phyloP scores from a whole-genome alignment of 169 alveolate species.

The Plasmodium fragile region DNA sequence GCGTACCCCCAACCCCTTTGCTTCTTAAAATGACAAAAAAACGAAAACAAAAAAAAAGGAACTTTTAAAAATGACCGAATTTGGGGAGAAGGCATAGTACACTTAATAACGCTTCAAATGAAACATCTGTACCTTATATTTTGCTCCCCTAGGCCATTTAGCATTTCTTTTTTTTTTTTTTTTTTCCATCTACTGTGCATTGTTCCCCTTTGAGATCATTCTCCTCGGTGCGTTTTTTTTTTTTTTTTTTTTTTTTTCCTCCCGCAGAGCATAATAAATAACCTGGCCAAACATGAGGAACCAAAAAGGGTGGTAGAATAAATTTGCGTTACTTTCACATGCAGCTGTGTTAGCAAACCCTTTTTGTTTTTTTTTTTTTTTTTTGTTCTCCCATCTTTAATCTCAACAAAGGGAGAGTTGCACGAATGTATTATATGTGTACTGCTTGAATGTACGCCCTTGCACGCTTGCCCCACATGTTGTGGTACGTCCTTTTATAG shows the following conservation, averaged over 20 bases:
- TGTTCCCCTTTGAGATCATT: background rate
- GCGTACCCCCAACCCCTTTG: background rate
- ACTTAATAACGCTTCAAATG: background rate
- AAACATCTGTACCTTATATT: background rate
- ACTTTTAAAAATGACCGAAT: background rate
- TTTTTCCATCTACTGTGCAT: background rate
- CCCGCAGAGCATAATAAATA: background rate
- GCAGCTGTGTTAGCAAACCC: background rate
- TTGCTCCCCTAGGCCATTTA: background rate
- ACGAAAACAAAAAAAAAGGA: background rate
- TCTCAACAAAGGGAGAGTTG: background rate
- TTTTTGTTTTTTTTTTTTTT: too few relatives aligned
- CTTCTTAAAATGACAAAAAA: constrained; percentile 1
- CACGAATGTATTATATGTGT: background rate
- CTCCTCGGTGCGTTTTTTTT: background rate
- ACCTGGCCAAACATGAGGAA: background rate
- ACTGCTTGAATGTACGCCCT: background rate
- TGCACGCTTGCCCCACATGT: background rate
- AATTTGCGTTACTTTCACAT: background rate
- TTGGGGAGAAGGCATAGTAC: background rate
- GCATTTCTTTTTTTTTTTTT: background rate
- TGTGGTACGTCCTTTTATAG: background rate
- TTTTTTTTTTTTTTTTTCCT: background rate
- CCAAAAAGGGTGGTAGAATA: background rate
- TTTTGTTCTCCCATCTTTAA: background rate